Percentiles rank a stretch among this genome's conserved stretches.
phyloP scores from a whole-genome alignment of 1,139 yeast genomes.

The Candida dubliniensis region DNA sequence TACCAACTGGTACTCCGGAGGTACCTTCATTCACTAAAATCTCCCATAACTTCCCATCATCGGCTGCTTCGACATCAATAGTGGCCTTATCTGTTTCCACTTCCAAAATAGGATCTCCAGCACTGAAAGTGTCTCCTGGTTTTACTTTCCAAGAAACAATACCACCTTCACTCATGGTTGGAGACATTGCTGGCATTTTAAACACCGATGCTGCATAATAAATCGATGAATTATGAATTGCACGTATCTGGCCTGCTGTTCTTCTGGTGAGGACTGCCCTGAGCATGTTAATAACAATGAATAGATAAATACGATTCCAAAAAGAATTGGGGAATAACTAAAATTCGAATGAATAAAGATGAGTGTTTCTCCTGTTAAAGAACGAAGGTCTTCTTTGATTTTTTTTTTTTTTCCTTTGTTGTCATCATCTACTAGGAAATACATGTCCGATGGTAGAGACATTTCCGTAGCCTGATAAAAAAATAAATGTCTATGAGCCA shows the following conservation, averaged over 20 bases:
- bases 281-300: slow-evolving; percentile 10
- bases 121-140: slow-evolving; percentile 70
- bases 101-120: slow-evolving; percentile 88
- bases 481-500: background rate
- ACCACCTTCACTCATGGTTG: slow-evolving; percentile 98
- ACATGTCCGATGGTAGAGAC: slow-evolving; percentile 7
- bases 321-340: background rate
- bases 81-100: slow-evolving; percentile 94
- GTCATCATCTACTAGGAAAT: background rate
- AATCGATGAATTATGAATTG: slow-evolving; percentile 21
- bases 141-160: slow-evolving; percentile 89
- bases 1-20: slow-evolving; percentile 80
- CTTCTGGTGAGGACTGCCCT: slow-evolving; percentile 13
- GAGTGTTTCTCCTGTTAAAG: background rate
- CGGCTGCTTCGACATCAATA: slow-evolving; percentile 90
- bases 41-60: slow-evolving; percentile 86
- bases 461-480: slow-evolving; percentile 1
- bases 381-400: background rate
- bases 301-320: slow-evolving; percentile 2
- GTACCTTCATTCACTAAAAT: slow-evolving; percentile 71
- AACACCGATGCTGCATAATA: slow-evolving; percentile 56
- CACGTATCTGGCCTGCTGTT: slow-evolving; percentile 11
- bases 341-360: background rate
- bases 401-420: background rate
- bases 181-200: slow-evolving; percentile 98